Conservation (phyloP, 163 green algal species). For the Scenedesmus sp. region DNA sequence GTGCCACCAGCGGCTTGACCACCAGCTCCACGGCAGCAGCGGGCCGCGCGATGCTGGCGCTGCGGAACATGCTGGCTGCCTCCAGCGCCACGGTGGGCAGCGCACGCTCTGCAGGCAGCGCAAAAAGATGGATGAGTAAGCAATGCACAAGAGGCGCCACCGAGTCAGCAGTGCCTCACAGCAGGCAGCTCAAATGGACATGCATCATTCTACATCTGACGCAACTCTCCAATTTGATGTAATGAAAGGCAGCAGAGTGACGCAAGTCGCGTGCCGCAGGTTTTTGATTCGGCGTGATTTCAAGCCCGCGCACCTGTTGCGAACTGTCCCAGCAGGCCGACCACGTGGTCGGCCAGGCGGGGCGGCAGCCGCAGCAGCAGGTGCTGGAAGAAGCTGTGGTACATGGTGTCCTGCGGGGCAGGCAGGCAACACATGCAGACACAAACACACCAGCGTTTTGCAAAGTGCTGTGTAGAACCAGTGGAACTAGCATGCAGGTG, state of each 20-base stretch:
- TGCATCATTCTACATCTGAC: not conserved
- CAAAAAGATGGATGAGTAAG: not conserved
- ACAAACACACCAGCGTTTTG: not conserved
- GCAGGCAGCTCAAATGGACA: not conserved
- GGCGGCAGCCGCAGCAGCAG: conserved; percentile 44
- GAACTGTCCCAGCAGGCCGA: conserved; percentile 43
- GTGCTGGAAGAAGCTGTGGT: conserved; percentile 53
- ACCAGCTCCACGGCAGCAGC: conserved; percentile 42
- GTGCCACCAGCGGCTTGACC: conserved; percentile 40
- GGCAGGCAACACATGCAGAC: not conserved
- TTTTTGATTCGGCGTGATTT: no score
- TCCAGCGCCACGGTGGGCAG: conserved; percentile 50
- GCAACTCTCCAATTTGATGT: no score
- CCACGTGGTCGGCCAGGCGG: conserved; percentile 40
- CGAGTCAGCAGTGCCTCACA: not conserved
- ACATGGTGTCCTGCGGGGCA: conserved; percentile 49
- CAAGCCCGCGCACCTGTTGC: conserved; percentile 9
- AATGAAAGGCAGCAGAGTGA: not conserved
- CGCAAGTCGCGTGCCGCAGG: not conserved
- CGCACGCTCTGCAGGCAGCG: conserved; percentile 17
- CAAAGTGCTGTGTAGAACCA: no score
- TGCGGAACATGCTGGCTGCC: conserved; percentile 45
- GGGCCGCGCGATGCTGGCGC: not conserved
- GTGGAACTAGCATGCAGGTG: no score
- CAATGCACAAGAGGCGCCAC: not conserved